phyloP scores from a whole-genome alignment of 2,329 filamentous ascomycete species.

The Shiraia bambusicola region DNA sequence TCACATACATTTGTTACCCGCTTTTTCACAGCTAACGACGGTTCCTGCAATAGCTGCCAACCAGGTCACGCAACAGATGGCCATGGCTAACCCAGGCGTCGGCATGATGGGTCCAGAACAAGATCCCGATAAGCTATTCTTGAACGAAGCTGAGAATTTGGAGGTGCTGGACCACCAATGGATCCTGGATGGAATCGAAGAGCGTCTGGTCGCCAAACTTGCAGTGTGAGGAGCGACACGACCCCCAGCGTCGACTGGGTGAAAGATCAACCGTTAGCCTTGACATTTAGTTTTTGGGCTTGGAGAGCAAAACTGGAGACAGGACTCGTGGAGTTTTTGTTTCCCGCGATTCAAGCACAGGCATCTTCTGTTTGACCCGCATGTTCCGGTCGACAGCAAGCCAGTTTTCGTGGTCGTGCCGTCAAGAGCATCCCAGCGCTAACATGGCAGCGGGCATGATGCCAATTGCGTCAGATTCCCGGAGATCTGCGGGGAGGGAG shows the following conservation, averaged over 20 bases:
- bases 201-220: slow-evolving; percentile 66
- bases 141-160: slow-evolving; percentile 89
- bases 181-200: slow-evolving; percentile 84
- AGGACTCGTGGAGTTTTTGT: slow-evolving; percentile 20
- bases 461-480: slow-evolving; percentile 10
- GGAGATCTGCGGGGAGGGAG: slow-evolving; percentile 18
- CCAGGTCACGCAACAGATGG: slow-evolving; percentile 86
- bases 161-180: slow-evolving; percentile 94
- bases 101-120: slow-evolving; percentile 89
- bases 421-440: slow-evolving; percentile 15
- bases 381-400: slow-evolving; percentile 25
- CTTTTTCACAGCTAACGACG: slow-evolving; percentile 29
- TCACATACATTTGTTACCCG: background rate
- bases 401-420: slow-evolving; percentile 26
- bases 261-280: slow-evolving; percentile 5
- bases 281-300: slow-evolving; percentile 2
- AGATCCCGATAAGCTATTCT: slow-evolving; percentile 94
- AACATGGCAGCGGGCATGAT: slow-evolving; percentile 25
- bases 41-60: slow-evolving; percentile 67
- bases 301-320: slow-evolving; percentile 6
- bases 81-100: slow-evolving; percentile 69
- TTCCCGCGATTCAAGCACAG: slow-evolving; percentile 18
- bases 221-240: slow-evolving; percentile 17
- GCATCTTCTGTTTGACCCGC: slow-evolving; percentile 21
- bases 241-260: no score